phyloP scores from a whole-genome alignment of 805 yeast species.

The Suhomyces faveliae region DNA sequence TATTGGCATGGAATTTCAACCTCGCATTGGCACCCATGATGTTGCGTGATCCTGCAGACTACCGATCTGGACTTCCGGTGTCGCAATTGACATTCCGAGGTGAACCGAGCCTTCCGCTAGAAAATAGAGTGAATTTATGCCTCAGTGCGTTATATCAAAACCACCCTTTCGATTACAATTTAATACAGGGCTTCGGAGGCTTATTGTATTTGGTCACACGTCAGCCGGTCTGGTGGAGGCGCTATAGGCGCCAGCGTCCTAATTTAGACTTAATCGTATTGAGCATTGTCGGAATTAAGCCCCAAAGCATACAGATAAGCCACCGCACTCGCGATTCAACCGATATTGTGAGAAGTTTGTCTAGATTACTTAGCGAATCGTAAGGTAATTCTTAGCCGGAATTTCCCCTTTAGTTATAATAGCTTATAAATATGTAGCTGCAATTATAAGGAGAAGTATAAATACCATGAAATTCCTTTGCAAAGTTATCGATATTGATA shows the following conservation, averaged over 20 bases:
- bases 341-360: background rate
- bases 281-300: background rate
- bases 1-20: constrained; percentile 17
- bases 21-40: background rate
- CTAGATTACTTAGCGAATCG: background rate
- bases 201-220: constrained; percentile 1
- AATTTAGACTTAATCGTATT: background rate
- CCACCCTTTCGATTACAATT: constrained; percentile 2
- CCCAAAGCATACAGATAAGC: background rate
- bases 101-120: background rate
- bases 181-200: background rate
- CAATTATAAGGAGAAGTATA: background rate
- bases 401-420: background rate
- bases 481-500: background rate
- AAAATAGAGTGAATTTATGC: background rate
- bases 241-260: background rate
- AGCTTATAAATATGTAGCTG: background rate
- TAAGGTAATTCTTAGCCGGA: background rate
- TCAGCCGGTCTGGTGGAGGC: constrained; percentile 5
- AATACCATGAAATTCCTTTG: background rate
- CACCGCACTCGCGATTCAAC: background rate
- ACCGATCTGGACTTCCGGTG: no score
- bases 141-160: background rate
- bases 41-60: background rate
- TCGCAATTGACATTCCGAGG: no score